A percentile compares a stretch with the other conserved stretches of the same genome.
Conservation (phyloP, 345 rosid species). For the Sisymbrium irio region DNA sequence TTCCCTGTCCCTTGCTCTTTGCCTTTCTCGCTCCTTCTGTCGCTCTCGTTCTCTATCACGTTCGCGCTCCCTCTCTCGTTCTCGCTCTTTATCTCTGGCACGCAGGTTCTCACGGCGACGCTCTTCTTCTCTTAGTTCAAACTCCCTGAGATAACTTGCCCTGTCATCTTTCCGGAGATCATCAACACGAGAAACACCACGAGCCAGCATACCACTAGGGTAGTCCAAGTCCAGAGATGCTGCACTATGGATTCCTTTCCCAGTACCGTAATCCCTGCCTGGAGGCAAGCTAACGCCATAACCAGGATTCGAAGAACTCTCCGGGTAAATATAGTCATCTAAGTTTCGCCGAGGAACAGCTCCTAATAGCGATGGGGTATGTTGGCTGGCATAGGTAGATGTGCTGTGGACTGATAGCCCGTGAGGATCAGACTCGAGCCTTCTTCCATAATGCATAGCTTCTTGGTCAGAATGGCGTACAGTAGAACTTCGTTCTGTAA, state of each 20-base stretch:
- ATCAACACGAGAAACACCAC: conserved; percentile 61
- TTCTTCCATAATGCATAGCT: conserved; percentile 69
- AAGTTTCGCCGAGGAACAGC: conserved; percentile 82
- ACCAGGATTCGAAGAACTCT: conserved; percentile 82
- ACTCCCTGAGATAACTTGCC: conserved; percentile 91
- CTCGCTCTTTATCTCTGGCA: conserved; percentile 75
- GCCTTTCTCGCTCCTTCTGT: conserved; percentile 36
- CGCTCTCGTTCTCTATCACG: conserved; percentile 53
- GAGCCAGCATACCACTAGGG: conserved; percentile 48
- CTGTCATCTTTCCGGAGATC: conserved; percentile 75
- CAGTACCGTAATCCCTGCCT: conserved; percentile 86
- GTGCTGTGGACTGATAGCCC: conserved; percentile 57
- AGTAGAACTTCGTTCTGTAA: conserved; percentile 77
- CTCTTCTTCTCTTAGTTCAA: conserved; percentile 92
- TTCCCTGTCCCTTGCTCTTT: conserved; percentile 54
- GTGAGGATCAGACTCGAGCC: conserved; percentile 73
- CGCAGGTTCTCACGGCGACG: conserved; percentile 73
- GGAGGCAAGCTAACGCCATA: conserved; percentile 99
- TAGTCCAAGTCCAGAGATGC: conserved; percentile 67
- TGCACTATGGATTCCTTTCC: conserved; percentile 77
- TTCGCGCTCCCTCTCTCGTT: conserved; percentile 46
- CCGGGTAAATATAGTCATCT: conserved; percentile 72
- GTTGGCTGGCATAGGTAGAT: conserved; percentile 68
- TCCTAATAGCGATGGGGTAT: conserved; percentile 80
- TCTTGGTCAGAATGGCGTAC: conserved; percentile 73